Base-by-base conservation (phyloP, 768 basidiomycete genomes). In the Lactarius sanguifluus region DNA sequence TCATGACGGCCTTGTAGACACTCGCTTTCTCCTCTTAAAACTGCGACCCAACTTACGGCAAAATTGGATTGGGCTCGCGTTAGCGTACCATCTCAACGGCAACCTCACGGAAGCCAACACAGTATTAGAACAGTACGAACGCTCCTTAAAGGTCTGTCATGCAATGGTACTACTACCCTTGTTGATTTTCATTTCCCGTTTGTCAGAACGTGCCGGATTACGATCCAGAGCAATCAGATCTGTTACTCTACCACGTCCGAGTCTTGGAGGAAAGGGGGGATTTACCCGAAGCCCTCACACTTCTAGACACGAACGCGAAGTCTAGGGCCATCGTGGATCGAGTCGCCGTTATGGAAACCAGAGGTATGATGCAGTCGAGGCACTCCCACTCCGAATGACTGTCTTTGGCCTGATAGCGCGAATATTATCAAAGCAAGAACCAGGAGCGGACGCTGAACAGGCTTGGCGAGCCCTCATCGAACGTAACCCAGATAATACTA, bases 31-130 rank as follows among this genome's bases (percentile, higher is more conserved):
- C 9, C 86, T 97, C 61, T 84, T 98, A 45, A 85, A 82, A 64
- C 75, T 94, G 16, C 87, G 95, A 16, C 95, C 96, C 0, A 86
- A 87, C 62, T 78, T 91, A 20, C 91, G 96, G 9, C 85, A 90
- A 64, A 90, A 95, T 75, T 99, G 97, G 97, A 78, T 94, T 61
- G 92, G 85, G 2, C 81, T 95, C 57, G 94, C 94, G 16, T 85
- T 98, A 32, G 94, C 96, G 4, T 89, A 93, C 76, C 90, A 94
- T 72, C 82, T 98, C 18, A 90, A 87, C 65, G 89, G 90, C 7
- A 88, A 95, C 68, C 75, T 85, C 4, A 72, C 75, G 13, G 89
- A 92, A 71, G 88, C 94, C 2, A 84, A 83, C 72, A 84, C 84
- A 34, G 85, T 92, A 1, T 76, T 96, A 34, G 86, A 91, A 64